Conservation (phyloP, 306 rosid species). For the Oemleria cerasiformis region DNA sequence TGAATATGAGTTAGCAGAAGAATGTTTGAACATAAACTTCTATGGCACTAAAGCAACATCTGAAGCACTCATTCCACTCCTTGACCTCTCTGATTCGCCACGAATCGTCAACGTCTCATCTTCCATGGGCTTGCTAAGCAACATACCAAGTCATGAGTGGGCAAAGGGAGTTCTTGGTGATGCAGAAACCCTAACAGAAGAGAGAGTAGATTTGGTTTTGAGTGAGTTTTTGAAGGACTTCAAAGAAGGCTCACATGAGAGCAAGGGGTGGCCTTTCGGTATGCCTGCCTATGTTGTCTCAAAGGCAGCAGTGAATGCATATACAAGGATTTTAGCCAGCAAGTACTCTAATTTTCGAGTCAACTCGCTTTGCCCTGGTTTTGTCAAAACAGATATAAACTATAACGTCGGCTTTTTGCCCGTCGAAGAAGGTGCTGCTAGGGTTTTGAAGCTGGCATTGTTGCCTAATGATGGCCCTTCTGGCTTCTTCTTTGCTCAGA, state of each 20-base stretch:
- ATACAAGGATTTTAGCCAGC: constrained; percentile 46
- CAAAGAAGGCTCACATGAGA: constrained; percentile 37
- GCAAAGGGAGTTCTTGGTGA: constrained; percentile 36
- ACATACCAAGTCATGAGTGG: constrained; percentile 34
- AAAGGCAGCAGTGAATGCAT: constrained; percentile 44
- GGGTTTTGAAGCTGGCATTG: constrained; percentile 47
- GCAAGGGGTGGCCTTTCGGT: constrained; percentile 41
- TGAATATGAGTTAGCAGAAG: constrained; percentile 31
- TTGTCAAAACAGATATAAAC: constrained; percentile 40
- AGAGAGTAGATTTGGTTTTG: constrained; percentile 39
- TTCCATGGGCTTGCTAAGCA: constrained; percentile 27
- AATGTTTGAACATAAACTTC: constrained; percentile 42
- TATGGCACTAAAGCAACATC: constrained; percentile 37
- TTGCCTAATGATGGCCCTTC: constrained; percentile 39
- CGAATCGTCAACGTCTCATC: constrained; percentile 43
- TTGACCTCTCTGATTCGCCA: constrained; percentile 46
- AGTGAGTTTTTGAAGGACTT: constrained; percentile 35
- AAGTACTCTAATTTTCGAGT: constrained; percentile 36
- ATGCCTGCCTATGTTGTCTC: constrained; percentile 32
- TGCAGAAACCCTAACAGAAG: constrained; percentile 45
- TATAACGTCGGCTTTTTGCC: constrained; percentile 27
- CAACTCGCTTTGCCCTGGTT: constrained; percentile 47
- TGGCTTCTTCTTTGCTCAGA: constrained; percentile 35
- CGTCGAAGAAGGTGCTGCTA: constrained; percentile 50
- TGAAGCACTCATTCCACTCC: constrained; percentile 42